Evolutionary conservation across 176 grass and related monocot species (phyloP).

Genomic region (Hordeum marinum): DNA sequence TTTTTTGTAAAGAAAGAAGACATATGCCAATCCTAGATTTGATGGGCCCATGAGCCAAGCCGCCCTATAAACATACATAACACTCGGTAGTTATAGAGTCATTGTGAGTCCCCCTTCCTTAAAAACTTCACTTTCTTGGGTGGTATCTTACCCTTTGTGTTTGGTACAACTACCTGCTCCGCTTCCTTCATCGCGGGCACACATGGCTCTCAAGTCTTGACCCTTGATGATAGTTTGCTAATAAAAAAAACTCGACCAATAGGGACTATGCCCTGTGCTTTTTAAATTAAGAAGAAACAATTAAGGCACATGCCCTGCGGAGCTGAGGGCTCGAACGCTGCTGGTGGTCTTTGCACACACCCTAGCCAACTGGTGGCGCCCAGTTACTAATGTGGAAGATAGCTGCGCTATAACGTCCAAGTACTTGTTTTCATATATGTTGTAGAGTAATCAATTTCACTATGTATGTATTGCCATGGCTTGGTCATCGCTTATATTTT

Average conservation of each 20-base stretch:
- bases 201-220: neutral
- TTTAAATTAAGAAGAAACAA: conserved; percentile 4
- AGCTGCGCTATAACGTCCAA: neutral
- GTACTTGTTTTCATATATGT: neutral
- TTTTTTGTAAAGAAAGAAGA: neutral
- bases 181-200: neutral
- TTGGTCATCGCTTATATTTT: conserved; percentile 26
- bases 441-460: neutral
- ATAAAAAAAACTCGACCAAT: neutral
- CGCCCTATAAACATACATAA: neutral
- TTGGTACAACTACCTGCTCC: neutral
- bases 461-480: neutral
- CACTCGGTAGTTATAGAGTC: neutral
- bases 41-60: neutral
- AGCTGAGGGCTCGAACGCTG: neutral
- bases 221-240: neutral
- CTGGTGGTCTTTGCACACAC: neutral
- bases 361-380: neutral
- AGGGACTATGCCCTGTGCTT: neutral
- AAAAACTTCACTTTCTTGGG: neutral
- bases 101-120: neutral
- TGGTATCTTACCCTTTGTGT: neutral
- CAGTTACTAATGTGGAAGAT: neutral
- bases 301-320: neutral
- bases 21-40: neutral